A percentile compares a stretch with the other conserved stretches of the same genome.
Evolutionary conservation across 495 filamentous ascomycete genomes (phyloP).

Genomic region (Penicillium canariense): DNA sequence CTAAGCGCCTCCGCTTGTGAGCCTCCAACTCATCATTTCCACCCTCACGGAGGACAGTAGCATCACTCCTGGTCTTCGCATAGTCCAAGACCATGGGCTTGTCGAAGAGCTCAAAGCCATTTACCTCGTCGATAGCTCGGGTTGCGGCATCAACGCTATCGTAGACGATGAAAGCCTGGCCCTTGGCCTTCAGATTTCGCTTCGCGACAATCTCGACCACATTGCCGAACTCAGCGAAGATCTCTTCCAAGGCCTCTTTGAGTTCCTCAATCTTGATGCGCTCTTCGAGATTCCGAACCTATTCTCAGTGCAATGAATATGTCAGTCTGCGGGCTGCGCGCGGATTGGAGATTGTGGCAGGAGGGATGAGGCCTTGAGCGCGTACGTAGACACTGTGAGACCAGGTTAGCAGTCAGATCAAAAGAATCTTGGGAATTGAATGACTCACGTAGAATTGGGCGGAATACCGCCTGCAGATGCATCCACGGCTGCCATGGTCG

Average conservation of each 20-base stretch:
- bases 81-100: slow-evolving; percentile 89
- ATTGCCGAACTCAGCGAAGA: slow-evolving; percentile 89
- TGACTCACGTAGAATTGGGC: slow-evolving; percentile 51
- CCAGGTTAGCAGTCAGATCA: slow-evolving; percentile 17
- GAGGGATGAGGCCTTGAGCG: slow-evolving; percentile 19
- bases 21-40: slow-evolving; percentile 78
- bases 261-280: slow-evolving; percentile 79
- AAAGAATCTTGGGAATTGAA: neutral
- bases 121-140: slow-evolving; percentile 81
- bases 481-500: slow-evolving; percentile 41
- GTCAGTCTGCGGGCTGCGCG: slow-evolving; percentile 18
- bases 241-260: slow-evolving; percentile 66
- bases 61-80: slow-evolving; percentile 84
- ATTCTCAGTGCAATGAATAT: slow-evolving; percentile 10
- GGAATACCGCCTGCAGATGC: slow-evolving; percentile 29
- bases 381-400: slow-evolving; percentile 53
- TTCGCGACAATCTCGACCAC: slow-evolving; percentile 93
- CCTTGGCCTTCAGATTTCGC: slow-evolving; percentile 86
- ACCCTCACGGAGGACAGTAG: slow-evolving; percentile 71
- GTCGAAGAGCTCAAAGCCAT: slow-evolving; percentile 91
- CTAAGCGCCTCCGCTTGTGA: slow-evolving; percentile 81
- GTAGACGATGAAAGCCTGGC: slow-evolving; percentile 96
- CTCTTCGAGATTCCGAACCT: slow-evolving; percentile 94
- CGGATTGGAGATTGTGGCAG: slow-evolving; percentile 11
- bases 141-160: slow-evolving; percentile 72